phyloP scores from a whole-genome alignment of 2,329 filamentous ascomycete species.

The Fusarium mexicanum region DNA sequence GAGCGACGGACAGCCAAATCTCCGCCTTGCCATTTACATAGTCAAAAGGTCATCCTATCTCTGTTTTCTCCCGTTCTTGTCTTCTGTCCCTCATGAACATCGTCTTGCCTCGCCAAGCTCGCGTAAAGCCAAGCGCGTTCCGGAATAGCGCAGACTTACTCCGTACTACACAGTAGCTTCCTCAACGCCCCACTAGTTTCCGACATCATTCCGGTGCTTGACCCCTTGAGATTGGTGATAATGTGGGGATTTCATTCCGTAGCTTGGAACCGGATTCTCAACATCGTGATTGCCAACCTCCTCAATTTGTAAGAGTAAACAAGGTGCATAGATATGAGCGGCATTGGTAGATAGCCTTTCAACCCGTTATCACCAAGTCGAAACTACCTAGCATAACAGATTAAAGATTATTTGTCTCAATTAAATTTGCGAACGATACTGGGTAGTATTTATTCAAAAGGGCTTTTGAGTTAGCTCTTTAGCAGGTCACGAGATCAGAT shows the following conservation, averaged over 20 bases:
- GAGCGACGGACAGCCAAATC: neutral
- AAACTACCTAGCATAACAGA: neutral
- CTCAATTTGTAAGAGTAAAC: neutral
- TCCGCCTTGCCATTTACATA: too few species aligned
- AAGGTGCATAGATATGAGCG: too few species aligned
- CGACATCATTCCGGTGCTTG: neutral
- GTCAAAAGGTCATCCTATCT: neutral
- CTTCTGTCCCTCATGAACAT: neutral
- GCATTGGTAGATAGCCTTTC: neutral
- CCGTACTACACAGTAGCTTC: neutral
- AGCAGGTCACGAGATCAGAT: neutral
- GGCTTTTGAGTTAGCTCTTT: neutral
- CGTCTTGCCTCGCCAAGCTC: neutral
- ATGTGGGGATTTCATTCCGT: neutral
- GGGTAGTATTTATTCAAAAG: neutral
- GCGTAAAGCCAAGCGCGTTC: neutral
- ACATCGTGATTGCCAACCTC: neutral
- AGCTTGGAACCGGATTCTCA: neutral
- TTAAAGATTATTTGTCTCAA: too few species aligned
- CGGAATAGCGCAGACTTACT: neutral
- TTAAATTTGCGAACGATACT: neutral
- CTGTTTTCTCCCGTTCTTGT: too few species aligned
- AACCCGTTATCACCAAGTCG: too few species aligned
- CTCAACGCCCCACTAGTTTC: neutral
- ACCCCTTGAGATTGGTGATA: neutral